These are phyloP conservation scores for Corchorus capsularis DNA, from an alignment of 345 rosid genomes.

Conservation along the genomic window DNA sequence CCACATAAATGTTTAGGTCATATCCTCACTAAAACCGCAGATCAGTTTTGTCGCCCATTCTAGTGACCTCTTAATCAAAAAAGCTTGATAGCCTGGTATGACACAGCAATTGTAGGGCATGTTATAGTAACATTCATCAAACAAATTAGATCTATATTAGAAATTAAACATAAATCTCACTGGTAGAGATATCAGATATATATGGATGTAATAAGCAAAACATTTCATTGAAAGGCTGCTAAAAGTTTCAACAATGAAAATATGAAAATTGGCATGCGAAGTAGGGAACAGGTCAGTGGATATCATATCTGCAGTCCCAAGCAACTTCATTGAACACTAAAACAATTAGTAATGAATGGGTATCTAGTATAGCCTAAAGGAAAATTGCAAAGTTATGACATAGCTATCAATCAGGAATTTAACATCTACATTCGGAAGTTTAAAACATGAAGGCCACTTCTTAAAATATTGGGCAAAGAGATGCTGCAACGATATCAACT, in stretches of 20 bases:
- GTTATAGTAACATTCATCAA: not conserved
- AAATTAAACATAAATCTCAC: not conserved
- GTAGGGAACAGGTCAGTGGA: not conserved
- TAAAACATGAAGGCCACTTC: not conserved
- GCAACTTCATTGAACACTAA: not conserved
- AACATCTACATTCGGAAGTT: slow-evolving; percentile 1
- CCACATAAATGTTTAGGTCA: not conserved
- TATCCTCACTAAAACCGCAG: not conserved
- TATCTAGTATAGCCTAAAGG: not conserved
- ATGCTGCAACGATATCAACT: not conserved
- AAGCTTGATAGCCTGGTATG: not conserved
- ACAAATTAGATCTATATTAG: not conserved
- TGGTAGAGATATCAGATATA: not conserved
- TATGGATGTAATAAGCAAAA: not conserved
- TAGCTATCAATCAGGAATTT: not conserved
- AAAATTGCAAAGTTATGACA: not conserved
- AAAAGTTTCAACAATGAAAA: not conserved
- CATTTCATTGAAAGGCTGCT: slow-evolving; percentile 3
- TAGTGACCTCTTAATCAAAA: slow-evolving; percentile 4
- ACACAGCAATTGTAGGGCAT: not conserved
- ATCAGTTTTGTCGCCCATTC: not conserved
- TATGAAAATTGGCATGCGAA: not conserved
- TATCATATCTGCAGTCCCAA: not conserved
- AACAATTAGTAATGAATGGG: not conserved
- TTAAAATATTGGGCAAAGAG: not conserved